A percentile compares a stretch with the other conserved stretches of the same genome.
Conservation (phyloP, 2,329 filamentous ascomycete genomes). For the Helotiales sp. region DNA sequence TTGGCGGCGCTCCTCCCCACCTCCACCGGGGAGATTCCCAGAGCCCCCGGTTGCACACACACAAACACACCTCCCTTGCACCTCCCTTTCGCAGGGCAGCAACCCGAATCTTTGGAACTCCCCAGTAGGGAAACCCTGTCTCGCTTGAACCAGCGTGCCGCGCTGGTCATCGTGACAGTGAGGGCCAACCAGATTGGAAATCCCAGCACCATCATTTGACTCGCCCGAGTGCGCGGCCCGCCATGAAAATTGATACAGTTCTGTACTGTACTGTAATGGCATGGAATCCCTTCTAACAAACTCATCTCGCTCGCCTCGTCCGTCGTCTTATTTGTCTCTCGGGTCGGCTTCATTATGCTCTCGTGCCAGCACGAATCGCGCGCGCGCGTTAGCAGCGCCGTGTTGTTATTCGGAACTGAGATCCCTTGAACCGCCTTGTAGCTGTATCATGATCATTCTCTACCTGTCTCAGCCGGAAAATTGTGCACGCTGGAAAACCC, state of each 20-base stretch:
- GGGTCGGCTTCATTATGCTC: background rate
- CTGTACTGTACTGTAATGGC: too few relatives aligned
- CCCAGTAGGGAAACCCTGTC: conserved; percentile 21
- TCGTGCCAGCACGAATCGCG: background rate
- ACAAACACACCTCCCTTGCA: too few relatives aligned
- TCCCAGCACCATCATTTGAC: conserved; percentile 13
- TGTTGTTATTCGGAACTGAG: background rate
- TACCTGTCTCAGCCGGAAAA: conserved; percentile 4
- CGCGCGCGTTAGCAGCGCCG: too few relatives aligned
- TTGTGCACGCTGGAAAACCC: background rate
- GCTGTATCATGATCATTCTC: background rate
- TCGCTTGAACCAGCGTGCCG: background rate
- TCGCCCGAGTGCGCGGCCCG: background rate
- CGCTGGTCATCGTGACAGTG: conserved; percentile 4
- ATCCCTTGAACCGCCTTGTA: conserved; percentile 4
- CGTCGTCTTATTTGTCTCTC: conserved; percentile 2
- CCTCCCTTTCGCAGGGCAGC: conserved; percentile 27
- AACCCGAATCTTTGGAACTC: conserved; percentile 32
- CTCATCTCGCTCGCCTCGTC: conserved; percentile 3
- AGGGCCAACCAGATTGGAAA: conserved; percentile 12
- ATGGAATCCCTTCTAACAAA: background rate
- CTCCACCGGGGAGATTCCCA: background rate
- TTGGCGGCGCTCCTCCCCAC: background rate
- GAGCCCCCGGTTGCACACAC: conserved; percentile 10
- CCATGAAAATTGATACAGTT: conserved; percentile 4